A percentile compares a stretch with the other conserved stretches of the same genome.
phyloP scores from a whole-genome alignment of 1,139 yeast species.

The Taiozyma sp. region DNA sequence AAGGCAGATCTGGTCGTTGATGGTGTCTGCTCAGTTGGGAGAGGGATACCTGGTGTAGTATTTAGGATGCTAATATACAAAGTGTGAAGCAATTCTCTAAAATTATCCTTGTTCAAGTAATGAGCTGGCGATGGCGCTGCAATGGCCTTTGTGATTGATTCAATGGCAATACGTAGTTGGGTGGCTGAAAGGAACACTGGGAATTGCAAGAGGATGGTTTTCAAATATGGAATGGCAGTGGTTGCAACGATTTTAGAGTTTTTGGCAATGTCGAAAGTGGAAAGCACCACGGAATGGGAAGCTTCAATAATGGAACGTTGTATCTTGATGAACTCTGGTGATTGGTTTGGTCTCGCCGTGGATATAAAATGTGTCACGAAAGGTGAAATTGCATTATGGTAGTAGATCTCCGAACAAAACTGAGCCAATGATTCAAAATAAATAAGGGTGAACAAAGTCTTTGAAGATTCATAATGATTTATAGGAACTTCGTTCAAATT shows the following conservation, averaged over 20 bases:
- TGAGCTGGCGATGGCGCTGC: slow-evolving; percentile 38
- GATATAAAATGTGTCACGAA: slow-evolving; percentile 14
- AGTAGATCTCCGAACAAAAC: slow-evolving; percentile 20
- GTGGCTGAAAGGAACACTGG: slow-evolving; percentile 49
- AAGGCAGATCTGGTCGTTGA: slow-evolving; percentile 47
- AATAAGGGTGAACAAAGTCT: slow-evolving; percentile 51
- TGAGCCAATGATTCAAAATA: slow-evolving; percentile 54
- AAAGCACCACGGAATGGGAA: slow-evolving; percentile 60
- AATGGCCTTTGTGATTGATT: slow-evolving; percentile 48
- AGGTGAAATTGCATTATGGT: slow-evolving; percentile 19
- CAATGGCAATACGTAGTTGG: slow-evolving; percentile 56
- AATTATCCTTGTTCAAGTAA: slow-evolving; percentile 23
- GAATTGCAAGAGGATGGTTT: slow-evolving; percentile 42
- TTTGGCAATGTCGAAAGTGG: slow-evolving; percentile 32
- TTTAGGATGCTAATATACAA: slow-evolving; percentile 35
- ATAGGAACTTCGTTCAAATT: slow-evolving; percentile 30
- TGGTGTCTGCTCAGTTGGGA: slow-evolving; percentile 21
- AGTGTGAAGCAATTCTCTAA: slow-evolving; percentile 37
- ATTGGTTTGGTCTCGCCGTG: slow-evolving; percentile 5
- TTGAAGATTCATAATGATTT: slow-evolving; percentile 38
- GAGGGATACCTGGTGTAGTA: slow-evolving; percentile 29
- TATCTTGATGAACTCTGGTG: slow-evolving; percentile 5
- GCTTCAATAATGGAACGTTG: slow-evolving; percentile 48
- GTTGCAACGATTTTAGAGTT: slow-evolving; percentile 20
- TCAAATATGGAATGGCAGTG: slow-evolving; percentile 30